phyloP scores from a whole-genome alignment of 176 grass and related monocot species.

The Triticum urartu region DNA sequence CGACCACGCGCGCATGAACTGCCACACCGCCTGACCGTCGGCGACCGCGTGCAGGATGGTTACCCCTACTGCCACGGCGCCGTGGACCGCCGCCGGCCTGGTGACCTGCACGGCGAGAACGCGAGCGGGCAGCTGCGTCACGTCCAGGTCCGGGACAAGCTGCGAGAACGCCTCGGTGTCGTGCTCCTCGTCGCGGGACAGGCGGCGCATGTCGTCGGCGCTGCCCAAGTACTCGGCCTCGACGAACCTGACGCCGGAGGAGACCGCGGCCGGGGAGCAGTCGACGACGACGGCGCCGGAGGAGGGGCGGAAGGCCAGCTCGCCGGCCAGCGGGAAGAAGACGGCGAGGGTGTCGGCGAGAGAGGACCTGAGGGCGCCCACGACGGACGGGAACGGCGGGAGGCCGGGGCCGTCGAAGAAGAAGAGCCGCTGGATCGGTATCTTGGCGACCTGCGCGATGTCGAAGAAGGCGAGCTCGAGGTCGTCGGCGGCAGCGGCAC shows the following conservation, averaged over 20 bases:
- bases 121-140: conserved; percentile 19
- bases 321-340: conserved; percentile 24
- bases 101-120: conserved; percentile 10
- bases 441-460: not conserved
- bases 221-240: conserved; percentile 36
- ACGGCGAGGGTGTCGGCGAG: conserved; percentile 22
- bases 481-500: not conserved
- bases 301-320: not conserved
- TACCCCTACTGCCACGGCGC: conserved; percentile 25
- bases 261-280: conserved; percentile 13
- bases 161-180: conserved; percentile 34
- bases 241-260: conserved; percentile 18
- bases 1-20: conserved; percentile 50
- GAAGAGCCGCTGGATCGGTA: conserved; percentile 26
- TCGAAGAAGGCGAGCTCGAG: conserved; percentile 25
- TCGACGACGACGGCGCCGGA: conserved; percentile 24
- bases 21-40: conserved; percentile 51
- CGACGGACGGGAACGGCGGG: conserved; percentile 1
- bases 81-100: not conserved
- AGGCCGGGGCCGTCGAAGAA: conserved; percentile 25
- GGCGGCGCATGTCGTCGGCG: conserved; percentile 29
- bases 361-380: conserved; percentile 10
- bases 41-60: conserved; percentile 35
- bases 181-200: conserved; percentile 22
- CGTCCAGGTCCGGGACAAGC: conserved; percentile 37